Percentiles rank a stretch among this genome's conserved stretches.
Evolutionary conservation across 331 rosid species (phyloP).

Genomic region (Telfairia occidentalis): DNA sequence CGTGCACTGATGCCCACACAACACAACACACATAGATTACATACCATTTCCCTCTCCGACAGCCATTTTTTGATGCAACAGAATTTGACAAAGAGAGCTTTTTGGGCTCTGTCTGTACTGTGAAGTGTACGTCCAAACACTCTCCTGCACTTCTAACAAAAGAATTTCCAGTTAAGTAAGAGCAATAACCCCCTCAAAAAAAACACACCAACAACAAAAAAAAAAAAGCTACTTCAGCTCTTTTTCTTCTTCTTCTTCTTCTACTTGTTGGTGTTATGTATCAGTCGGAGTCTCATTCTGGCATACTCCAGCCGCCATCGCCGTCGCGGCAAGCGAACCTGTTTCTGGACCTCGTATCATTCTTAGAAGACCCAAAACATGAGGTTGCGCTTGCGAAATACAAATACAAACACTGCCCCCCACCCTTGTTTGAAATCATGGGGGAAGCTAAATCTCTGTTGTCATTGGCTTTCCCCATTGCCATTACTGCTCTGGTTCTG

Average conservation of each 20-base stretch:
- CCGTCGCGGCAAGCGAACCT: slow-evolving; percentile 7
- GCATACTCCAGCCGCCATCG: slow-evolving; percentile 2
- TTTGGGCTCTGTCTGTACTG: neutral
- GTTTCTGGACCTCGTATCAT: neutral
- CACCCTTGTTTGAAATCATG: too few species aligned
- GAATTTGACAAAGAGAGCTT: slow-evolving; percentile 1
- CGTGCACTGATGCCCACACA: neutral
- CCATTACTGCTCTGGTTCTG: slow-evolving; percentile 53
- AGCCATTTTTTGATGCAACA: neutral
- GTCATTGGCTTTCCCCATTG: slow-evolving; percentile 47
- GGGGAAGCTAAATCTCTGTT: slow-evolving; percentile 43
- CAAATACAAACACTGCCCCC: too few species aligned
- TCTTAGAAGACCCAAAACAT: slow-evolving; percentile 4
- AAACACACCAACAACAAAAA: neutral
- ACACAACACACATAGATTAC: neutral
- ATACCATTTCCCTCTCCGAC: neutral
- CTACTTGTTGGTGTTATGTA: slow-evolving; percentile 27
- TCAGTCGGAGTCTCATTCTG: neutral
- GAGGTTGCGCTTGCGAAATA: too few species aligned
- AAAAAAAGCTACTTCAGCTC: neutral
- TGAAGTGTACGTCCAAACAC: neutral
- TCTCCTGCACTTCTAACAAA: neutral
- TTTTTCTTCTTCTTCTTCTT: neutral
- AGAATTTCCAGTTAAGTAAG: neutral
- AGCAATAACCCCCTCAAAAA: too few species aligned